Evolutionary conservation across 139 green algal species (phyloP).

Genomic region (Chlorella sp.): DNA sequence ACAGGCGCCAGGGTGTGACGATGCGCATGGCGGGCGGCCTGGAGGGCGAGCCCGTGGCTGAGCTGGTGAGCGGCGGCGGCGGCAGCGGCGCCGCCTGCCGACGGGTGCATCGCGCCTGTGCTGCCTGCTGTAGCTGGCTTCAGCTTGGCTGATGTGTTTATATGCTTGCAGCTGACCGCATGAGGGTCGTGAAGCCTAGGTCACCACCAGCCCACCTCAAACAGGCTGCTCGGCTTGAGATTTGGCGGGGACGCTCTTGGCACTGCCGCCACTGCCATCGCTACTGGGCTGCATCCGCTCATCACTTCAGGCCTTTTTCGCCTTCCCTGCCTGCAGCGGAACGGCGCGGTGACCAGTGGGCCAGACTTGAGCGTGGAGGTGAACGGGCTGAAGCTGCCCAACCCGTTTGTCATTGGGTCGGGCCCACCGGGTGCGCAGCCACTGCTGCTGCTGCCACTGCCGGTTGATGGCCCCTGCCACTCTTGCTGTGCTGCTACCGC

Average conservation of each 20-base stretch:
- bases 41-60: not conserved
- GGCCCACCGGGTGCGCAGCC: constrained; percentile 23
- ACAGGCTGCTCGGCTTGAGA: too few relatives aligned
- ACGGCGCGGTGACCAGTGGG: constrained; percentile 63
- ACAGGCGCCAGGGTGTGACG: not conserved
- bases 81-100: not conserved
- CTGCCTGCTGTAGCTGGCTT: not conserved
- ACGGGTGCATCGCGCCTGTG: not conserved
- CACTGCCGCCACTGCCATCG: too few relatives aligned
- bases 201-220: too few relatives aligned
- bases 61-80: constrained; percentile 8
- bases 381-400: constrained; percentile 94
- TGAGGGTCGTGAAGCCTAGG: too few relatives aligned
- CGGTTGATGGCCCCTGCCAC: too few relatives aligned
- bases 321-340: not conserved
- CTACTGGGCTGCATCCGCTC: too few relatives aligned
- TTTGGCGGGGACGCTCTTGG: too few relatives aligned
- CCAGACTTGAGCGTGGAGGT: constrained; percentile 85
- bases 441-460: not conserved
- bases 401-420: constrained; percentile 97
- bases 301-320: too few relatives aligned
- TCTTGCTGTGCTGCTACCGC: too few relatives aligned
- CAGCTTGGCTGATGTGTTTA: not conserved
- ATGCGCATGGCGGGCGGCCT: not conserved
- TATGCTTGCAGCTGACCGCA: too few relatives aligned